Evolutionary conservation across 1,284 basidiomycete species (phyloP), one percentile per base, ranked within the genome.

Genomic region (Leccinum proliferum): DNA sequence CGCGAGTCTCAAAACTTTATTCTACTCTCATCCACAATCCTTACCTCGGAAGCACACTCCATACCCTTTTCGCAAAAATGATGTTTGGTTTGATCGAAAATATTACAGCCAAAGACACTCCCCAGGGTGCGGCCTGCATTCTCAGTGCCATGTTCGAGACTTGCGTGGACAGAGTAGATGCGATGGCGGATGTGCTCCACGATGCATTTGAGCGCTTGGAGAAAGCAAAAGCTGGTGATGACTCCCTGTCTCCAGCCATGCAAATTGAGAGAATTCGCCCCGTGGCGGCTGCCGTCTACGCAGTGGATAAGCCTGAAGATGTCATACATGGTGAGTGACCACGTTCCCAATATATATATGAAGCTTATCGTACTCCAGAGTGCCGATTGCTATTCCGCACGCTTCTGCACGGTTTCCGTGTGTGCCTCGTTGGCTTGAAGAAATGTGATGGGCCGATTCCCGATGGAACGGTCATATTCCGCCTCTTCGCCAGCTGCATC

Each of bases 11-110:
- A 35, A 87, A 92, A 68, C 86, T 94, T 64, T 98, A 94, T 73
- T 90, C 93, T 5, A 88, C 89, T 62, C 88, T 94, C 69, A 84
- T 98, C 57, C 96, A 98, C 76, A 96, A 98, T 72, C 85, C 93
- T 2, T 88, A 91, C 12, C 83, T 96, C 59, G 84, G 87, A 11
- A 89, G 86, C 65, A 88, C 85, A 61, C 87, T 96, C 46, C 95
- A 98, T 73, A 93, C 93, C 14, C 85, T 98, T 77, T 95, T 93
- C 67, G 91, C 92, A 64, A 99, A 98, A 77, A 88, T 98, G 75
- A 88, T 98, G 69, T 92, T 94, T 71, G 94, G 91, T 66, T 82
- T 98, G 41, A 85, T 94, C 60, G 97, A 99, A 66, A 86, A 88
- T 55, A 90, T 97, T 60, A 77, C 90, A 18, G 75, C 80, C 55